Evolutionary conservation across 2,329 filamentous ascomycete species (phyloP), one percentile per base, ranked within the genome.

Genomic region (Phialocephala sp.): DNA sequence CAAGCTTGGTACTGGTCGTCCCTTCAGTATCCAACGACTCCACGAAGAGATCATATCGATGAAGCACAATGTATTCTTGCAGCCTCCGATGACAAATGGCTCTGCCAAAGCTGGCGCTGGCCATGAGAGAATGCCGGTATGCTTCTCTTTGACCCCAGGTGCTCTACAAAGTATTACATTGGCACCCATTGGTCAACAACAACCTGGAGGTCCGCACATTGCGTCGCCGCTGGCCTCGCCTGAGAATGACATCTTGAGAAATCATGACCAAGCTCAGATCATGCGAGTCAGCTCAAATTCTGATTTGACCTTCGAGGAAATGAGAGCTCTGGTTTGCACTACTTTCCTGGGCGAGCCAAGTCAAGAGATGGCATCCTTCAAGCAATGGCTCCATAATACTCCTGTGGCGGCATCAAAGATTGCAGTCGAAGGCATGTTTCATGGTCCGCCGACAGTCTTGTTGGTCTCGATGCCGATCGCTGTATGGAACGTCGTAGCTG

Each of bases 331-430:
- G 12, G 87, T 89, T 1, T 89, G 87, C 74, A 90, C 87, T 0
- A 89, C 87, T 0, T 89, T 89, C 72, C 85, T 89, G 35, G 87
- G 87, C 35, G 87, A 89, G 70, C 85, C 87, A 2, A 89, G 85
- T 69, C 82, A 86, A 14, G 87, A 89, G 68, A 89, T 89, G 86
- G 83, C 85, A 2, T 88, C 83, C 64, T 89, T 89, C 74, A 85
- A 88, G 65, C 84, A 88, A 68, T 90, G 87, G 87, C 80, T 90
- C n/a, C 83, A 86, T 55, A 84, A 85, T 69, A 83, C 83, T 0
- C 85, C 87, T 1, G 77, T 83, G 0, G 80, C 85, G 2, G 84
- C 84, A 0, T 81, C 84, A 18, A 87, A 85, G 70, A 86, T 90
- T 64, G 81, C 84, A 8, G 86, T 90, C 4, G 87, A 90, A 73